These are phyloP conservation scores for Dioscorea alata DNA, from an alignment of 106 monocot species.

Conservation along the genomic window DNA sequence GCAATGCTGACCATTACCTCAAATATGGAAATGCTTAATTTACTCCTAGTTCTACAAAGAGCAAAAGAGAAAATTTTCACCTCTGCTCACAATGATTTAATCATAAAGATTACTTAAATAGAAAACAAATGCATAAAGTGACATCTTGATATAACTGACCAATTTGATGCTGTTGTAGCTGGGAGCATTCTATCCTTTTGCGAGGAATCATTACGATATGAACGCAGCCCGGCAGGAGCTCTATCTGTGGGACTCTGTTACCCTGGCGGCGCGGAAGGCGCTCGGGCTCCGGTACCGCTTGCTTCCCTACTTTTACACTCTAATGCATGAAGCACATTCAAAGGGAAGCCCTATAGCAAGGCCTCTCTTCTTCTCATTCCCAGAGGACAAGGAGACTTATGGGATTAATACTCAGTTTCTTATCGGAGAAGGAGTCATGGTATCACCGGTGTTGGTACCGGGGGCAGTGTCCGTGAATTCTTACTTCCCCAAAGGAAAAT, in stretches of 20 bases:
- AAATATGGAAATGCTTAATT: no score
- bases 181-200: conserved; percentile 79
- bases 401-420: conserved; percentile 54
- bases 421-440: conserved; percentile 37
- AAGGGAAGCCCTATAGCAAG: conserved; percentile 69
- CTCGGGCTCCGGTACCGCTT: conserved; percentile 70
- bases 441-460: conserved; percentile 44
- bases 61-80: no score
- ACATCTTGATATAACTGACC: neutral
- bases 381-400: conserved; percentile 36
- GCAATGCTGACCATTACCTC: no score
- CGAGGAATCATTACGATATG: conserved; percentile 50
- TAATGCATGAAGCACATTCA: conserved; percentile 64
- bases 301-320: conserved; percentile 71
- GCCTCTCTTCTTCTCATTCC: conserved; percentile 87
- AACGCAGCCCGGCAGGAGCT: conserved; percentile 41
- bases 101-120: no score
- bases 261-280: conserved; percentile 45
- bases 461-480: conserved; percentile 29
- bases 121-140: no score
- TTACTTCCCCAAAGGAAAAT: conserved; percentile 51
- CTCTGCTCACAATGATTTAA: no score
- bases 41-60: no score
- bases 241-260: conserved; percentile 62
- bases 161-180: conserved; percentile 19